Base-by-base conservation (phyloP, 1,284 basidiomycete species). In the Laetiporus sulphureus region DNA sequence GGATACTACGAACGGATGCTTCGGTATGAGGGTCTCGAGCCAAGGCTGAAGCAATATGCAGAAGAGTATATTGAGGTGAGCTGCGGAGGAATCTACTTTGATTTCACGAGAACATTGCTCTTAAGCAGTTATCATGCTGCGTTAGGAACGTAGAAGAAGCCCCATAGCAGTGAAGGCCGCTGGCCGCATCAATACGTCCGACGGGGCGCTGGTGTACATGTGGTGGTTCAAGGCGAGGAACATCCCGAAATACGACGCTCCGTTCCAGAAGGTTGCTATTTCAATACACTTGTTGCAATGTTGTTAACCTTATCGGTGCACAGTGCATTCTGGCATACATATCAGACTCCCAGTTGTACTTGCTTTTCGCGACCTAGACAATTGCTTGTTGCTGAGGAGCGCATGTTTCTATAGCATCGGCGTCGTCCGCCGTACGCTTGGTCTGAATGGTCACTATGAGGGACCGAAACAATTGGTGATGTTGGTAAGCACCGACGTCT, bases 301-400 rank as follows among this genome's bases (percentile, higher is more conserved):
- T 38, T 18, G 16, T 32, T 21, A 6, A 27, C 16, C 20, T 22
- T 30, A 23, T 32, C n/a, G 29, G 21, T 37, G 18, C 38, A 3
- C 53, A 92, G 87, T 90, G 87, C 52, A 90, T 95, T 46, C 69
- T 94, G 38, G 80, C 83, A 3, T 95, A 92, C 55, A 73, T 91
- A 40, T 91, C 90, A 2, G 91, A 95, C 61, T 66, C 89, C 34
- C 73, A 84, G 55, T 87, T 93, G 85, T 88, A 56, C 34, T 77
- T 62, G 2, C 42, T 33, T 24, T 13, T n/a, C n/a, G n/a, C 35
- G 27, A 5, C 5, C 32, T 43, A 15, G 31, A 32, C 42, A 20
- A 7, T 27, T 39, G 18, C 20, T 37, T 13, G 10, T n/a, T 29
- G 34, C 41, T 38, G 12, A 33, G 3, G 15, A 8, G 29, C 32